phyloP scores from a whole-genome alignment of 495 filamentous ascomycete genomes.

The Beverwykella pulmonaria region DNA sequence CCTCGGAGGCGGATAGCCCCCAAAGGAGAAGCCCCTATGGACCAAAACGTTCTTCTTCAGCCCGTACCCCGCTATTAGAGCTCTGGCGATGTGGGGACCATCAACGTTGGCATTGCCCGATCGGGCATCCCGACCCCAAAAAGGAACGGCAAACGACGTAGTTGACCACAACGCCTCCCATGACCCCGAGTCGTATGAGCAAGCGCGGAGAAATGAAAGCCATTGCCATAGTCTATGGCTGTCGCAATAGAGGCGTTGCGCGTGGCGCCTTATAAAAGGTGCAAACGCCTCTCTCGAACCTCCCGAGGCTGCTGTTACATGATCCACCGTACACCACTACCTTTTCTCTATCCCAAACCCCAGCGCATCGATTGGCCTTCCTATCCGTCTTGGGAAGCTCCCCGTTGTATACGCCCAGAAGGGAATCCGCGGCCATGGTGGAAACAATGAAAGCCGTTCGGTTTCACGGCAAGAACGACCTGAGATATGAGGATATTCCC shows the following conservation, averaged over 20 bases:
- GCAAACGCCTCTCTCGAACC: neutral
- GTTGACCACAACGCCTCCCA: constrained; percentile 20
- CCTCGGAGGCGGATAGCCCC: neutral
- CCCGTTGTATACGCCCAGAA: neutral
- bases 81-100: constrained; percentile 27
- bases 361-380: neutral
- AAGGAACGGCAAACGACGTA: constrained; percentile 1
- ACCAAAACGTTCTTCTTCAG: constrained; percentile 6
- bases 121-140: constrained; percentile 23
- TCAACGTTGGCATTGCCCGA: constrained; percentile 18
- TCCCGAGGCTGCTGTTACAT: neutral
- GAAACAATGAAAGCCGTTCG: constrained; percentile 47
- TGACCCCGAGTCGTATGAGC: constrained; percentile 1
- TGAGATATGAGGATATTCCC: constrained; percentile 46
- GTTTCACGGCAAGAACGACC: constrained; percentile 47
- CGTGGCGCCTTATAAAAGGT: neutral
- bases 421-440: neutral
- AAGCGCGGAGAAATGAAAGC: constrained; percentile 7
- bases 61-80: constrained; percentile 15
- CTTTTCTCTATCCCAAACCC: neutral
- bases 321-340: neutral
- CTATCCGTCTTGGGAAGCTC: neutral
- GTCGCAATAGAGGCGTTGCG: constrained; percentile 1
- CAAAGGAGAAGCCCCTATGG: neutral
- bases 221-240: neutral